Evolutionary conservation across 805 yeast species (phyloP), one percentile per base, ranked within the genome.

Genomic region (Yueomyces sinensis): DNA sequence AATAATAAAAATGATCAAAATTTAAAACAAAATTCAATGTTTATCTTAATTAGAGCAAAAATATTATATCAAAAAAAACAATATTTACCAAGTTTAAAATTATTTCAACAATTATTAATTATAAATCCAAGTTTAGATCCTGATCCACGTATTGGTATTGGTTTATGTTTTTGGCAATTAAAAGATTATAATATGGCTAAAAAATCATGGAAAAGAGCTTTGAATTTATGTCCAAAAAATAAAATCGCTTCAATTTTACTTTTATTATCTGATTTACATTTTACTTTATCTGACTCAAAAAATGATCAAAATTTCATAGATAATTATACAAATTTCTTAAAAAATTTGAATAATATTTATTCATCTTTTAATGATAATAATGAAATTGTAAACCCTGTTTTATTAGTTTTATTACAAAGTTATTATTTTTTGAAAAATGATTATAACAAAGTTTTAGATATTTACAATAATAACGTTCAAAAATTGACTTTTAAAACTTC

Each of bases 81-180:
- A 51, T 86, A 76, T 55, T 54, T 68, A 17, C 74, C 70, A 5
- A 86, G 95, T 13, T 67, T 91, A 47, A 78, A 77, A 52, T 55
- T 82, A 23, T 91, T 82, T 58, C 99, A 91, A 63, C 81, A 79
- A 42, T 76, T 82, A 6, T 63, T 91, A 43, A 67, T 77, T 24
- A 64, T 76, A 33, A 77, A 84, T 41, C 96, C 96, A 2, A 53
- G 79, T 27, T 61, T 80, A 45, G 70, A 71, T 45, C 96, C 97
- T 4, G 96, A 89, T 59, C 93, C 96, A 15, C 68, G 99, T 56
- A 70, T 91, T 40, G 99, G 97, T 20, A 74, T 89, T 40, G 99
- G 98, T 25, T 62, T 91, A 43, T 87, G 96, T 56, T 89, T 77
- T 52, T 91, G 96, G 96, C 72, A 72, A 40, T 62, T 91, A 41